A percentile compares a stretch with the other conserved stretches of the same genome.
Conservation (phyloP, 371 early-diverging fungal species). For the Mycotypha africana region DNA sequence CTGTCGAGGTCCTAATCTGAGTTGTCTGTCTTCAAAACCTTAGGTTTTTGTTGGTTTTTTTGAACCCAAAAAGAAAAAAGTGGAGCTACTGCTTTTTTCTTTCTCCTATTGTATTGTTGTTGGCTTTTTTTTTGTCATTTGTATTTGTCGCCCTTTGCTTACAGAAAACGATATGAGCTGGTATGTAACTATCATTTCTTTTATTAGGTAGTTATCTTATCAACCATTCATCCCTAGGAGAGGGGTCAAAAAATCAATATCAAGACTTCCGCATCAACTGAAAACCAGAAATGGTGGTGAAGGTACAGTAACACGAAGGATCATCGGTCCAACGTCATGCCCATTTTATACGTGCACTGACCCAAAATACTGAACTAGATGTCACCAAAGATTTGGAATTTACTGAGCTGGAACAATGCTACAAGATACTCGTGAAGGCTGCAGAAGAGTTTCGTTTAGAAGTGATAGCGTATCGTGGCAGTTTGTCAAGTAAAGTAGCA, state of each 20-base stretch:
- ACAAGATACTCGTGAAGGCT: slow-evolving; percentile 3
- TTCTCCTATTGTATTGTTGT: not conserved
- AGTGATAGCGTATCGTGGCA: slow-evolving; percentile 4
- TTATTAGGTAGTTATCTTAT: not conserved
- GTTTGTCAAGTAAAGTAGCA: slow-evolving; percentile 4
- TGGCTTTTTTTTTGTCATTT: not conserved
- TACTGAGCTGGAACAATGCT: slow-evolving; percentile 1
- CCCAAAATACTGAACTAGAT: slow-evolving; percentile 1
- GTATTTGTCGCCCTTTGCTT: slow-evolving; percentile 1
- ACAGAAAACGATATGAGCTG: not conserved
- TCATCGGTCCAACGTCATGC: not conserved
- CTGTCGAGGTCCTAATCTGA: too few relatives aligned
- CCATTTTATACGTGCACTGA: not conserved
- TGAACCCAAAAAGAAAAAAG: too few relatives aligned
- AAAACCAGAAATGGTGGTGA: slow-evolving; percentile 16
- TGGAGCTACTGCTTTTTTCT: too few relatives aligned
- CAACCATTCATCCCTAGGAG: slow-evolving; percentile 18
- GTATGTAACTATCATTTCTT: not conserved
- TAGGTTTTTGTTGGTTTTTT: too few relatives aligned
- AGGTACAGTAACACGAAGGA: slow-evolving; percentile 3
- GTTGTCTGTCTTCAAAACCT: too few relatives aligned
- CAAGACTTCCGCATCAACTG: slow-evolving; percentile 21
- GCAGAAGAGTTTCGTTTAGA: slow-evolving; percentile 5
- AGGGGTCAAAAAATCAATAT: slow-evolving; percentile 21
- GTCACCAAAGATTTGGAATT: slow-evolving; percentile 8